phyloP scores from a whole-genome alignment of 2,329 filamentous ascomycete genomes.

The Fusarium palustre region DNA sequence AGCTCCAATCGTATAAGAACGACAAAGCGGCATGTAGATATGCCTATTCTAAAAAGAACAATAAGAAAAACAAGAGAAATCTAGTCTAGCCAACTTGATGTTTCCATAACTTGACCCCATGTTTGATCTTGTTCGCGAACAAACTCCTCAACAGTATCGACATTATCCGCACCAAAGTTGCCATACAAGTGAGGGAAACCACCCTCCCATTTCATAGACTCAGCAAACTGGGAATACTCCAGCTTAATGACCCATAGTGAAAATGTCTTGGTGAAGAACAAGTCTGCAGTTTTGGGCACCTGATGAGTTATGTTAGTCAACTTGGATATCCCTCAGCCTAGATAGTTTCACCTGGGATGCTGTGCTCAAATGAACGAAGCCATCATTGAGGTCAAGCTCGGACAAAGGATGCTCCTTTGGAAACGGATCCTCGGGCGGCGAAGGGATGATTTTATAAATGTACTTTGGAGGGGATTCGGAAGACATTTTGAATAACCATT shows the following conservation, averaged over 20 bases:
- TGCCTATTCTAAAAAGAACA: neutral
- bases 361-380: conserved; percentile 71
- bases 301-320: conserved; percentile 46
- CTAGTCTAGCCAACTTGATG: conserved; percentile 57
- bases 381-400: conserved; percentile 68
- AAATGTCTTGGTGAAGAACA: conserved; percentile 57
- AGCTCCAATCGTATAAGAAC: neutral
- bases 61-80: neutral
- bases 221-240: conserved; percentile 58
- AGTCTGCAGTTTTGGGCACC: conserved; percentile 59
- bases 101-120: conserved; percentile 61
- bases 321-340: neutral
- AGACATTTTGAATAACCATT: conserved; percentile 42
- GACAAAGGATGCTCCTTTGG: conserved; percentile 68
- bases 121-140: conserved; percentile 55
- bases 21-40: neutral
- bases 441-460: conserved; percentile 71
- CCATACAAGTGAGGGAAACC: conserved; percentile 71
- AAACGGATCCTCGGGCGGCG: conserved; percentile 64
- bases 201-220: conserved; percentile 66
- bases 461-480: conserved; percentile 54
- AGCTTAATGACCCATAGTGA: conserved; percentile 67
- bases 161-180: conserved; percentile 65
- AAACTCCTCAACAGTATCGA: conserved; percentile 62
- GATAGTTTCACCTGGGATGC: conserved; percentile 60